Evolutionary conservation across 2,329 filamentous ascomycete genomes (phyloP).

Genomic region (Aspergillus caelatus): DNA sequence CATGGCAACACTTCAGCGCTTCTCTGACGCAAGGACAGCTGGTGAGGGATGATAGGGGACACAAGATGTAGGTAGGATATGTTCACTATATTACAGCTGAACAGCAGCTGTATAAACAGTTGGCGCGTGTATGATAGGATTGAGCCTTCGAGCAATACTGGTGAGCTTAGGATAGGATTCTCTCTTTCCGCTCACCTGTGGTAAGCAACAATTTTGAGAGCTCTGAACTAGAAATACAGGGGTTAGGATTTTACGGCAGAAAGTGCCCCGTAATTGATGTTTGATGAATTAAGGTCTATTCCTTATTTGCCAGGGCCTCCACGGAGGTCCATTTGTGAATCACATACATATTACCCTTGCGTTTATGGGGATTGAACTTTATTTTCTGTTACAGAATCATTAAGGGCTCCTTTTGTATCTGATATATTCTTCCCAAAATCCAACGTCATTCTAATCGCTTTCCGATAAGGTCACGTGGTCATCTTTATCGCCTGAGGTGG

Average conservation of each 20-base stretch:
- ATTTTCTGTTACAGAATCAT: not conserved
- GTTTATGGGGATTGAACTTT: not conserved
- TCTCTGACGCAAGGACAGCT: not conserved
- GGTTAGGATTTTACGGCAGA: not conserved
- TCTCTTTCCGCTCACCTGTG: not conserved
- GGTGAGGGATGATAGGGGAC: not conserved
- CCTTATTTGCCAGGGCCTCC: not conserved
- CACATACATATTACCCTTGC: not conserved
- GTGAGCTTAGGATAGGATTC: not conserved
- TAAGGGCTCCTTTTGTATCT: not conserved
- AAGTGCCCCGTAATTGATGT: not conserved
- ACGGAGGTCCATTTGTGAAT: not conserved
- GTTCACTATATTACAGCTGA: not conserved
- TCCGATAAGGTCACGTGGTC: slow-evolving; percentile 8
- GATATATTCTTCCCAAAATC: not conserved
- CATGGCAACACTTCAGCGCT: not conserved
- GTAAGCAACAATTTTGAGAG: not conserved
- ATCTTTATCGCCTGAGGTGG: not conserved
- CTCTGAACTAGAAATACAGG: not conserved
- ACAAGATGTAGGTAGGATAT: not conserved
- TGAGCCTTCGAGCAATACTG: not conserved
- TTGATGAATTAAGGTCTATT: not conserved
- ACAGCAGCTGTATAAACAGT: not conserved
- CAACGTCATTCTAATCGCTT: not conserved
- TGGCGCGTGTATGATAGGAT: not conserved